phyloP scores from a whole-genome alignment of 78 protist species.

The Polysphondylium violaceum region DNA sequence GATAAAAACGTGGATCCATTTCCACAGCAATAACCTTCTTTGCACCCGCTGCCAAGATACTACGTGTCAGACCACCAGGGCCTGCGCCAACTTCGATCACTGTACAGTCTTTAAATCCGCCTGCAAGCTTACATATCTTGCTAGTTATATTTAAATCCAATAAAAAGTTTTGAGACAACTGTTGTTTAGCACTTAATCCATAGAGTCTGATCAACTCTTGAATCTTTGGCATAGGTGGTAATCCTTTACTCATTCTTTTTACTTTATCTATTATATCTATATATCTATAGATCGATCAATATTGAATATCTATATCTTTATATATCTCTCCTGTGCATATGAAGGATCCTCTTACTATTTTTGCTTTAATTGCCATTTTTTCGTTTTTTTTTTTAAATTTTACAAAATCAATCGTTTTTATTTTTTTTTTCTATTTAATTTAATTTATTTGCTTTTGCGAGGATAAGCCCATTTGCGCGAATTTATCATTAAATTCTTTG shows the following conservation, averaged over 20 bases:
- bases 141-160: conserved; percentile 81
- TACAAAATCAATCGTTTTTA: no score
- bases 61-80: conserved; percentile 87
- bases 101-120: conserved; percentile 72
- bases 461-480: no score
- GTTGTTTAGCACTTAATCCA: conserved; percentile 79
- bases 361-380: no score
- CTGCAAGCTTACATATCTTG: conserved; percentile 36
- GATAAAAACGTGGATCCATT: conserved; percentile 82
- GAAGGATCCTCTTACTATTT: no score
- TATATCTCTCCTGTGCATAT: no score
- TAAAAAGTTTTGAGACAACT: conserved; percentile 87
- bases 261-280: no score
- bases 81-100: conserved; percentile 92
- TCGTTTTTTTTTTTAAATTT: no score
- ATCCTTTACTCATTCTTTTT: not conserved
- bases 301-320: no score
- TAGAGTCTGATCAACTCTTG: conserved; percentile 75
- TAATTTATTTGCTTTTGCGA: no score
- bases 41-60: conserved; percentile 55
- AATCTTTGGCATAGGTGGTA: conserved; percentile 81
- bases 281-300: no score
- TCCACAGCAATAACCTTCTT: conserved; percentile 74
- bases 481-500: no score
- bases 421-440: no score